phyloP scores from a whole-genome alignment of 2,329 filamentous ascomycete species.

The Fonsecaea multimorphosa region DNA sequence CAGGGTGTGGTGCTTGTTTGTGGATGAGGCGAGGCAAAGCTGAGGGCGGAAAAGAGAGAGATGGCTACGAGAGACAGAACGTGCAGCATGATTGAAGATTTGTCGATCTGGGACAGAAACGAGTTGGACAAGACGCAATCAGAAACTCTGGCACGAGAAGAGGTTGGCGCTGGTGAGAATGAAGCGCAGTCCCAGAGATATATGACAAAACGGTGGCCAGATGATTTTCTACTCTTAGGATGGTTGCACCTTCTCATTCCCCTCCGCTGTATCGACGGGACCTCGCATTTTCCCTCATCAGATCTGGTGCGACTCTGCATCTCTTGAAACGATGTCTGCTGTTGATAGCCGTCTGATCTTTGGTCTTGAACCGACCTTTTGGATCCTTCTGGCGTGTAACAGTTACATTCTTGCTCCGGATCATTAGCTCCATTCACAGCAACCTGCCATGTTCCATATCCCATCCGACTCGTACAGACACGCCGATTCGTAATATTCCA shows the following conservation, averaged over 20 bases:
- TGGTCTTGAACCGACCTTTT: not conserved
- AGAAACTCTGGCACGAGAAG: not conserved
- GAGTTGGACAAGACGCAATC: conserved; percentile 1
- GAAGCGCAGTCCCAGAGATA: not conserved
- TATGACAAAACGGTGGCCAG: not conserved
- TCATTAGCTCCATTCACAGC: conserved; percentile 1
- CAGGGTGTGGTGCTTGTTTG: conserved; percentile 4
- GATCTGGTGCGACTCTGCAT: conserved; percentile 19
- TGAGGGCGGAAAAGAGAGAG: conserved; percentile 7
- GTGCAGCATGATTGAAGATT: conserved; percentile 11
- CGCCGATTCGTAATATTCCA: conserved; percentile 29
- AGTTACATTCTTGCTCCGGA: conserved; percentile 13
- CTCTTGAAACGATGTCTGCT: conserved; percentile 19
- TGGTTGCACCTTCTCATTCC: not conserved
- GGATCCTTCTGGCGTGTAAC: not conserved
- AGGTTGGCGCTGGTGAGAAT: not conserved
- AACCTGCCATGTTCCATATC: not conserved
- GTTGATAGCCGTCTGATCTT: conserved; percentile 15
- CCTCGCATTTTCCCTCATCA: conserved; percentile 23
- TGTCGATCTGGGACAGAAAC: not conserved
- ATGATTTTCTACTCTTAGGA: not conserved
- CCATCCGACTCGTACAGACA: conserved; percentile 33
- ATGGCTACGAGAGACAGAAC: not conserved
- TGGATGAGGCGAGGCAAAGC: conserved; percentile 12
- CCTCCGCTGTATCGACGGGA: conserved; percentile 7